Base-by-base conservation (phyloP, 1,284 basidiomycete genomes). In the Athelia sp. region DNA sequence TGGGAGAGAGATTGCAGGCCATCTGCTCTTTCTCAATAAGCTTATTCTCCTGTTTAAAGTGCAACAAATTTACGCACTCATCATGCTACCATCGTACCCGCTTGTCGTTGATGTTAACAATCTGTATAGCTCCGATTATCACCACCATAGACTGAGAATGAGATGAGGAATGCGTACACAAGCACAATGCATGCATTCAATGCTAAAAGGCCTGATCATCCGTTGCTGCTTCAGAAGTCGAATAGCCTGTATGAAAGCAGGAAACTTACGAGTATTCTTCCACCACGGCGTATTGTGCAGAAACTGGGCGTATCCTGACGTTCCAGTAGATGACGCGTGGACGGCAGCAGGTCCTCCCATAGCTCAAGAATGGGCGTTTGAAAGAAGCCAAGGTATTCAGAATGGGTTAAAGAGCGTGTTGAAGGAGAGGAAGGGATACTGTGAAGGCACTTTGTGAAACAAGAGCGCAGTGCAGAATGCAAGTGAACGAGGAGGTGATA, bases 1-100 rank as follows among this genome's bases (percentile, higher is more conserved):
- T 70, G 66, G 8, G 56, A 54, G 45, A 73, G 56, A 19, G 66
- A 65, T 51, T 74, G 71, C 32, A 74, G 57, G 42, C 70, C 70
- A 50, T 72, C 65, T 72, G 24, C 9, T 49, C 58, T 10, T 38
- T n/a, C 24, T 36, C 43, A 52, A 19, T 9, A 13, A 21, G 22
- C 31, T 14, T 13, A 3, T 29, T 10, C n/a, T 13, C n/a, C 26
- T 21, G 34, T 13, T 17, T 24, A 26, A 13, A 24, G 26, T 13
- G 15, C 4, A 36, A 44, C 19, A n/a, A 44, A 6, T 6, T 21
- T 21, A 51, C 57, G 4, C 46, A 62, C 61, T 63, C 61, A 62
- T 63, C 61, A 63, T 62, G 48, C 59, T 61, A 53, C 61, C 58
- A 40, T 62, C 60, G 23, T 59, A 62, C 3, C 62, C 62, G 49